phyloP scores from a whole-genome alignment of 805 yeast species.

The Candida wancherniae region DNA sequence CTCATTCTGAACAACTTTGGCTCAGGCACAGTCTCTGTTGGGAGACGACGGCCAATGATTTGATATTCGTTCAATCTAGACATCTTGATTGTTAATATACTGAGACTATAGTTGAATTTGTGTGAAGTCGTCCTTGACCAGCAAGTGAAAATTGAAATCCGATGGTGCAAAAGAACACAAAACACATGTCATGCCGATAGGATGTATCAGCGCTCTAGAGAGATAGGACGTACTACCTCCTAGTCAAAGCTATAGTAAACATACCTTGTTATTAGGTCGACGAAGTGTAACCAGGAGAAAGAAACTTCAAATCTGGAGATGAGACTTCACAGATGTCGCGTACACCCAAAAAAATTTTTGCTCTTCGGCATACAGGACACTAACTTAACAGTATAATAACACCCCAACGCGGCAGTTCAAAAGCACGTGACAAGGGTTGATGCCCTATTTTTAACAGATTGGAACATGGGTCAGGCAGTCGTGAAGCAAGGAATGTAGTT shows the following conservation, averaged over 20 bases:
- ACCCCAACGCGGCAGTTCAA: too few relatives aligned
- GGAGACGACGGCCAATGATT: constrained; percentile 99
- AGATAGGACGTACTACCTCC: too few relatives aligned
- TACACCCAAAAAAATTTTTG: constrained; percentile 16
- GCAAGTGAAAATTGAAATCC: not conserved
- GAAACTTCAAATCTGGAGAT: constrained; percentile 4
- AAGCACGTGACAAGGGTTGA: too few relatives aligned
- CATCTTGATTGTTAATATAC: constrained; percentile 39
- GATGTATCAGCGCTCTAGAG: too few relatives aligned
- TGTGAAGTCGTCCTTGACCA: not conserved
- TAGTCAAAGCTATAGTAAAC: too few relatives aligned
- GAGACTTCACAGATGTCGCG: constrained; percentile 12
- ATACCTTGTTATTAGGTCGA: constrained; percentile 15
- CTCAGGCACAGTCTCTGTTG: constrained; percentile 97
- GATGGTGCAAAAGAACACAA: too few relatives aligned
- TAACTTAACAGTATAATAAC: too few relatives aligned
- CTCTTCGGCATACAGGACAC: constrained; percentile 13
- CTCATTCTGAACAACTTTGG: constrained; percentile 99
- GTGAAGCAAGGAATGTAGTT: too few relatives aligned
- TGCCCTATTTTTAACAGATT: too few relatives aligned
- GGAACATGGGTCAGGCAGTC: too few relatives aligned
- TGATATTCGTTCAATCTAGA: constrained; percentile 98
- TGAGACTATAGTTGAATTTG: not conserved
- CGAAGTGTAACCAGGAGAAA: constrained; percentile 15
- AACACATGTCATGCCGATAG: too few relatives aligned